phyloP scores from a whole-genome alignment of 768 basidiomycete species.

The Hygrocybe coccinea region DNA sequence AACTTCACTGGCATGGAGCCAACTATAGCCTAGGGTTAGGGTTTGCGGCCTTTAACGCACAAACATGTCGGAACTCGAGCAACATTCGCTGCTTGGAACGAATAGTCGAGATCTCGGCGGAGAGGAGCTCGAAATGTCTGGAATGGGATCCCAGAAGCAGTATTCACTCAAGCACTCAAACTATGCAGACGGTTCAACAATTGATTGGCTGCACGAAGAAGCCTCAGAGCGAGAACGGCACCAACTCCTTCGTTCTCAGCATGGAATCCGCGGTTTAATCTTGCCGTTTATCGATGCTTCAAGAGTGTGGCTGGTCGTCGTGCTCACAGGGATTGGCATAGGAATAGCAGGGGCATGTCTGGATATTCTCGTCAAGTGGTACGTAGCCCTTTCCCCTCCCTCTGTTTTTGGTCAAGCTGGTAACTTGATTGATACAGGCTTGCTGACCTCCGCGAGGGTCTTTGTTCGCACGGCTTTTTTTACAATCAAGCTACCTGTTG shows the following conservation, averaged over 20 bases:
- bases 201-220: constrained; percentile 69
- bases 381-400: constrained; percentile 16
- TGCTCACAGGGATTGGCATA: constrained; percentile 60
- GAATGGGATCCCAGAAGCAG: constrained; percentile 17
- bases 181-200: constrained; percentile 58
- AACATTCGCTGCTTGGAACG: constrained; percentile 12
- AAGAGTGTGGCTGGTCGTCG: constrained; percentile 63
- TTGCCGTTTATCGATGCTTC: constrained; percentile 52
- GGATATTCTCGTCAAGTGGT: constrained; percentile 74
- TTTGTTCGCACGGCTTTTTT: constrained; percentile 63
- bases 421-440: constrained; percentile 41
- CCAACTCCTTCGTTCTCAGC: constrained; percentile 44
- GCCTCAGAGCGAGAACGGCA: constrained; percentile 55
- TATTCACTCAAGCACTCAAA: constrained; percentile 26
- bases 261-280: constrained; percentile 53
- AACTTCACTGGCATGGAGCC: no score
- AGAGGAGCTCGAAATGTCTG: constrained; percentile 43
- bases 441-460: constrained; percentile 63
- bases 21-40: neutral
- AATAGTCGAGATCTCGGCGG: constrained; percentile 17
- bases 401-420: neutral
- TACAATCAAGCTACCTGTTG: constrained; percentile 71
- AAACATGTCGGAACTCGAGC: neutral
- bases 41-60: neutral
- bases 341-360: constrained; percentile 67